These are phyloP conservation scores for Daldinia sp. DNA, from an alignment of 2,329 filamentous ascomycete genomes.

Conservation along the genomic window DNA sequence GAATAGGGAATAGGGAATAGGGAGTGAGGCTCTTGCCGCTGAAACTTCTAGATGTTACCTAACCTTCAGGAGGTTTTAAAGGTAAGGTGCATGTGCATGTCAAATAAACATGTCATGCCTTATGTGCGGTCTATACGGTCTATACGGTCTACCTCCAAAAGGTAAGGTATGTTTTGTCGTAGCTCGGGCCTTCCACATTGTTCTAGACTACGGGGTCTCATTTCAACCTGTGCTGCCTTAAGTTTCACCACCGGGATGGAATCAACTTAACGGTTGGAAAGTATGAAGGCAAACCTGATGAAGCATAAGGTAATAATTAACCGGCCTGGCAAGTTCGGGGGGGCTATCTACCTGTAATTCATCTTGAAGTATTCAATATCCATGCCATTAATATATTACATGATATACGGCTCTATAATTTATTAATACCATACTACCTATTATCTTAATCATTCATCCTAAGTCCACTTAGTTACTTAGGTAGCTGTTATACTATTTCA, in stretches of 20 bases:
- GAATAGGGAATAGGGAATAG: no score
- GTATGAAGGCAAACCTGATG: background rate
- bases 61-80: constrained; percentile 8
- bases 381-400: background rate
- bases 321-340: constrained; percentile 3
- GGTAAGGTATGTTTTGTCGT: background rate
- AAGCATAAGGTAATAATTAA: constrained; percentile 7
- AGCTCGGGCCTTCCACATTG: constrained; percentile 15
- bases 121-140: background rate
- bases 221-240: constrained; percentile 19
- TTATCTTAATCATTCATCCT: background rate
- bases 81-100: constrained; percentile 9
- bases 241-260: constrained; percentile 38
- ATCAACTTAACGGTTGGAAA: constrained; percentile 4
- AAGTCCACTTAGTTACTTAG: background rate
- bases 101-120: background rate
- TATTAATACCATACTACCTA: background rate
- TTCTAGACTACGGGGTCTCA: constrained; percentile 37
- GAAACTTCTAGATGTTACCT: constrained; percentile 31
- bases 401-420: background rate
- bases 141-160: no score
- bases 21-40: constrained; percentile 30
- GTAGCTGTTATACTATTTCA: background rate
- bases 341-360: background rate
- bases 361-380: background rate